These are phyloP conservation scores for Aspergillus sp. DNA, from an alignment of 2,329 filamentous ascomycete species.

Conservation along the genomic window DNA sequence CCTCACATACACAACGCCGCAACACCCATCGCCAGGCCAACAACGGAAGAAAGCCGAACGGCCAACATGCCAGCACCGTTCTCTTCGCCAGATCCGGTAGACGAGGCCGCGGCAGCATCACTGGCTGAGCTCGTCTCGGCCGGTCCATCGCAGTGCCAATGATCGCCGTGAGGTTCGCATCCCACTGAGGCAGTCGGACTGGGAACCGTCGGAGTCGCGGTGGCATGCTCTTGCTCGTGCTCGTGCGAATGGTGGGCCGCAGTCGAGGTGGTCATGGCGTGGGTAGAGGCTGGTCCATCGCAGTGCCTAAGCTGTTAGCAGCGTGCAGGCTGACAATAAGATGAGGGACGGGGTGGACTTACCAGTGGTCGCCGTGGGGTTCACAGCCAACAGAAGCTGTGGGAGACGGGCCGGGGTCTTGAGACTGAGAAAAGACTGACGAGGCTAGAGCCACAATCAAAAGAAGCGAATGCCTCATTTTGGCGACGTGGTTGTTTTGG, in stretches of 20 bases:
- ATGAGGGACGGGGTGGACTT: slow-evolving; percentile 1
- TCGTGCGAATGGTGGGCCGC: background rate
- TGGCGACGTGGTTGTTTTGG: too few relatives aligned
- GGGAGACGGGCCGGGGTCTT: slow-evolving; percentile 21
- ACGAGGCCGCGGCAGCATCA: slow-evolving; percentile 5
- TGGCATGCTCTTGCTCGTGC: slow-evolving; percentile 1
- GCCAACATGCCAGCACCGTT: slow-evolving; percentile 5
- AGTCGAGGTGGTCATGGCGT: slow-evolving; percentile 2
- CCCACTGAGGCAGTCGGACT: slow-evolving; percentile 15
- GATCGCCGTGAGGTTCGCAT: slow-evolving; percentile 14
- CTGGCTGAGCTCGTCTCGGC: slow-evolving; percentile 3
- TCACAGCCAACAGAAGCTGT: slow-evolving; percentile 20
- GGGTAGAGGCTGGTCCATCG: slow-evolving; percentile 15
- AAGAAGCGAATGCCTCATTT: slow-evolving; percentile 13
- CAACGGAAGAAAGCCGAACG: slow-evolving; percentile 3
- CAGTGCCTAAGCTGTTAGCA: too few relatives aligned
- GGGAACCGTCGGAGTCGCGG: slow-evolving; percentile 7
- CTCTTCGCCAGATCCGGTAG: slow-evolving; percentile 4
- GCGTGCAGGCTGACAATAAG: too few relatives aligned
- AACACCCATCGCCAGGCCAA: slow-evolving; percentile 8
- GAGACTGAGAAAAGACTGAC: slow-evolving; percentile 6
- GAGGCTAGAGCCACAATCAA: slow-evolving; percentile 12
- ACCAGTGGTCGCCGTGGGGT: slow-evolving; percentile 21
- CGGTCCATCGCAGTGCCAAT: slow-evolving; percentile 15
- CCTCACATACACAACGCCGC: slow-evolving; percentile 6